Evolutionary conservation across 176 grass and related monocot species (phyloP), one percentile per base, ranked within the genome.

Genomic region (Calamus simplicifolius): DNA sequence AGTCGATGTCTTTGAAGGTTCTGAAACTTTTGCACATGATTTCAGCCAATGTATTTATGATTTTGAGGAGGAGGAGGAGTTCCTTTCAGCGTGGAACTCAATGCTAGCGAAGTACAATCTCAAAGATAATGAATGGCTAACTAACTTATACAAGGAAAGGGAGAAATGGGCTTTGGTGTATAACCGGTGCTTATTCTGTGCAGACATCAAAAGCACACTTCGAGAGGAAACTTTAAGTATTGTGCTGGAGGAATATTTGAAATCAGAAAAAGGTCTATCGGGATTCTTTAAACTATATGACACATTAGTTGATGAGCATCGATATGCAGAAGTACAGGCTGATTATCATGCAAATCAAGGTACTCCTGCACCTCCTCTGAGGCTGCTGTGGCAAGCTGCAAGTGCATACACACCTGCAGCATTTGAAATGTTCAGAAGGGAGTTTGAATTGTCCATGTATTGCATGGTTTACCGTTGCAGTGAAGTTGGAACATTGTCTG

Each of bases 371-470:
- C 72, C 77, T 74, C 51, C 74, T 38, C 35, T 75, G 59, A 70
- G 56, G 69, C 70, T 96, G 48, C 67, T 96, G 56, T 96, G 92
- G 92, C 80, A 85, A 48, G 92, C 83, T 78, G 83, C 75, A 51
- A 90, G 56, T 71, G 63, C 81, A 49, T 96, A 96, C 63, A 85
- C 92, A 48, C 83, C 86, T 61, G 70, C 60, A 19, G 58, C 59
- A 28, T 86, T 82, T 59, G 75, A 81, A 58, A 74, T 84, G 35
- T 80, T 96, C 68, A 88, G 71, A 73, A 86, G 77, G 61, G 92
- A 96, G 56, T 85, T 78, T 80, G 83, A 88, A 56, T 60, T 79
- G 67, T 75, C 69, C 69, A 50, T 77, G 57, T 66, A 80, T 38
- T 90, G 80, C 66, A 85, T 96, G 69, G 78, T 66, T 63, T 96